Conservation (phyloP, 2,329 filamentous ascomycete genomes). For the Diplodia mutila region DNA sequence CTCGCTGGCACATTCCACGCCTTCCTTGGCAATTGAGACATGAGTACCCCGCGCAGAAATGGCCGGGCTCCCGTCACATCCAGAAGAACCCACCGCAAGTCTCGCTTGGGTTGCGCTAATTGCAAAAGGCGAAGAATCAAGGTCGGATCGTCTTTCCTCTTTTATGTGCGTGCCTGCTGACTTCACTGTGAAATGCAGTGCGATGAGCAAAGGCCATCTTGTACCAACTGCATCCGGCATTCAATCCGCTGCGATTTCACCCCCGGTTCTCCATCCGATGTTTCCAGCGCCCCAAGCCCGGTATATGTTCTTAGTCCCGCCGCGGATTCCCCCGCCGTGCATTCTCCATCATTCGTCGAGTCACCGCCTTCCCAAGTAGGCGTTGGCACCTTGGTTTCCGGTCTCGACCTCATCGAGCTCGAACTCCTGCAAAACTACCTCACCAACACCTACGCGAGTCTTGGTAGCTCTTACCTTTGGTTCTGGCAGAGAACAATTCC, state of each 20-base stretch:
- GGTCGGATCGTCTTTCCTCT: not conserved
- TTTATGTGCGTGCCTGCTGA: not conserved
- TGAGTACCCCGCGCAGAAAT: not conserved
- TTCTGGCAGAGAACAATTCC: conserved; percentile 30
- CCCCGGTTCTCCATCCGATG: conserved; percentile 6
- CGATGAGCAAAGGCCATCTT: conserved; percentile 37
- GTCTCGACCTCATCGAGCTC: conserved; percentile 34
- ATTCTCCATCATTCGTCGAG: not conserved
- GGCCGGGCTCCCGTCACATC: not conserved
- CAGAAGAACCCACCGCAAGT: conserved; percentile 15
- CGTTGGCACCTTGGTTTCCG: not conserved
- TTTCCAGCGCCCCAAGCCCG: not conserved
- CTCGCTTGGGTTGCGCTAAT: conserved; percentile 13
- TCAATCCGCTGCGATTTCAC: conserved; percentile 35
- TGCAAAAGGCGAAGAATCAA: conserved; percentile 22
- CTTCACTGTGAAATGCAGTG: conserved; percentile 28
- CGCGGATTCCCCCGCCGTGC: conserved; percentile 23
- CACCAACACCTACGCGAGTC: conserved; percentile 34
- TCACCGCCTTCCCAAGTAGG: not conserved
- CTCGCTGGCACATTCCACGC: not conserved
- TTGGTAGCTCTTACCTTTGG: conserved; percentile 29
- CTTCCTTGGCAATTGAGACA: not conserved
- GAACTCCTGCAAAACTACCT: conserved; percentile 39
- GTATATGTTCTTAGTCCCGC: conserved; percentile 9
- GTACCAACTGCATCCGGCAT: conserved; percentile 38